Evolutionary conservation across 371 early-diverging fungal species (phyloP).

Genomic region (Mucor plumbeus): DNA sequence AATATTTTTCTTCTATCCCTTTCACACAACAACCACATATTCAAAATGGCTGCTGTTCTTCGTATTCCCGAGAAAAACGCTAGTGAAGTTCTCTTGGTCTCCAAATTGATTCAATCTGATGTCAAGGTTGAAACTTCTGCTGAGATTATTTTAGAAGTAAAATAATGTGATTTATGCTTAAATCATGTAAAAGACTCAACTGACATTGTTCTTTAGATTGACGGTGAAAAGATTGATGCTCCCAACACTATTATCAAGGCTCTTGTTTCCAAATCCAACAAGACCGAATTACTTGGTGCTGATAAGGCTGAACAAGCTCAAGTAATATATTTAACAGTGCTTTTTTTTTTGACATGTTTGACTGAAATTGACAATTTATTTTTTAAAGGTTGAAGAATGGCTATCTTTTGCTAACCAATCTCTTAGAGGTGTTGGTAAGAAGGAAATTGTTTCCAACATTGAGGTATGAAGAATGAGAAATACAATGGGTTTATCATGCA

Average conservation of each 20-base stretch:
- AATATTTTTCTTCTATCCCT: constrained; percentile 9
- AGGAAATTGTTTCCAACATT: constrained; percentile 45
- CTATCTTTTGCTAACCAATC: constrained; percentile 40
- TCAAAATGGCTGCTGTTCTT: constrained; percentile 41
- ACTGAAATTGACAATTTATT: constrained; percentile 30
- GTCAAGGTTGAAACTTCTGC: constrained; percentile 34
- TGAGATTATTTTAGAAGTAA: constrained; percentile 41
- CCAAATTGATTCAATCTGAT: constrained; percentile 39
- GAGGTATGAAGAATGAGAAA: constrained; percentile 30
- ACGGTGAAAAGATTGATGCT: constrained; percentile 55
- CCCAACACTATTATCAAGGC: constrained; percentile 57
- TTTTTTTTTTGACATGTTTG: too few species aligned
- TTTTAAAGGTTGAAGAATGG: constrained; percentile 57
- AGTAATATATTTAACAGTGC: constrained; percentile 24
- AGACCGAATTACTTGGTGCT: constrained; percentile 56
- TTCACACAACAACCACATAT: not conserved
- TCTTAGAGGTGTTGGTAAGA: constrained; percentile 41
- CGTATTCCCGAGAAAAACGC: constrained; percentile 43
- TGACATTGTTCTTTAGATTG: constrained; percentile 29
- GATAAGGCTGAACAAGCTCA: constrained; percentile 60
- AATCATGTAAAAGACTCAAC: not conserved
- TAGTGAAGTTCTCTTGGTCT: constrained; percentile 41
- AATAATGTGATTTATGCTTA: not conserved
- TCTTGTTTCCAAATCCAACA: constrained; percentile 52
- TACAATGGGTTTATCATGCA: too few species aligned